These are phyloP conservation scores for Lagenaria siceraria DNA, from an alignment of 306 rosid species.

Conservation along the genomic window DNA sequence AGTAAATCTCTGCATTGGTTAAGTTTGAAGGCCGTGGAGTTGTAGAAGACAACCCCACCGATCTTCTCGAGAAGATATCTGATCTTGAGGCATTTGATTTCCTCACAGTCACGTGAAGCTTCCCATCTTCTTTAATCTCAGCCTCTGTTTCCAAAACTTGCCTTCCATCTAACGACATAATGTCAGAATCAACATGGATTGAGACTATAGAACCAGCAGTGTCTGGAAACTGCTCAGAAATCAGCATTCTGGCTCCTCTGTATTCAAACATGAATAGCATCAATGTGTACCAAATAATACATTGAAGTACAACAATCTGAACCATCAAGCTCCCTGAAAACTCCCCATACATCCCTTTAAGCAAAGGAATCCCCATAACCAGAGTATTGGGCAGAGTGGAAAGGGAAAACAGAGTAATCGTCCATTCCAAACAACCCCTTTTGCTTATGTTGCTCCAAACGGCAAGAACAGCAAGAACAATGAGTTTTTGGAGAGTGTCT, in stretches of 20 bases:
- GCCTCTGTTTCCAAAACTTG: conserved; percentile 67
- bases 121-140: conserved; percentile 70
- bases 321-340: conserved; percentile 75
- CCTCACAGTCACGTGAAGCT: conserved; percentile 69
- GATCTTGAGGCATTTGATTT: conserved; percentile 86
- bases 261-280: conserved; percentile 79
- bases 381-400: conserved; percentile 82
- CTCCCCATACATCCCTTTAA: conserved; percentile 85
- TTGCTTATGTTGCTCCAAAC: conserved; percentile 51
- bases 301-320: conserved; percentile 82
- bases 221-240: conserved; percentile 88
- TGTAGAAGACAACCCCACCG: conserved; percentile 57
- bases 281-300: conserved; percentile 92
- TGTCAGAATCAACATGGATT: conserved; percentile 84
- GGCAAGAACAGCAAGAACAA: conserved; percentile 39
- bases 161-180: conserved; percentile 76
- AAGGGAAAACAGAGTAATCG: conserved; percentile 72
- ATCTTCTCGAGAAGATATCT: conserved; percentile 64
- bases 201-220: conserved; percentile 81
- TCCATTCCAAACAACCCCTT: conserved; percentile 78
- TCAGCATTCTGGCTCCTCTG: conserved; percentile 63
- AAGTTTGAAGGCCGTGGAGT: conserved; percentile 79
- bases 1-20: conserved; percentile 84
- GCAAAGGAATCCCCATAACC: conserved; percentile 89
- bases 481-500: conserved; percentile 73